Conservation (phyloP, 2,329 filamentous ascomycete genomes). For the Aureobasidium uvarum region DNA sequence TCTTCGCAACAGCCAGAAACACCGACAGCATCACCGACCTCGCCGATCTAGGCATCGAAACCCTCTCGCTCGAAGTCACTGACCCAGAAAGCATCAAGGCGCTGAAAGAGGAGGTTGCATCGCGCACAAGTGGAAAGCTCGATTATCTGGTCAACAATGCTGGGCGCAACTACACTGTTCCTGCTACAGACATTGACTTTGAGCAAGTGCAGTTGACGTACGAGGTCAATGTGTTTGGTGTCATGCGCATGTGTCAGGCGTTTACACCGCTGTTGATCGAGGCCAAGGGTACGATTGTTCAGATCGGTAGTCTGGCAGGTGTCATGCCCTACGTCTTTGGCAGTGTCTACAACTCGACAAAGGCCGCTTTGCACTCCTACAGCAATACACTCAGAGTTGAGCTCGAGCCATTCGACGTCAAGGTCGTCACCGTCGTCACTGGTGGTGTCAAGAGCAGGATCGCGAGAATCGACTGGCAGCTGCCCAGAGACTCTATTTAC, state of each 20-base stretch:
- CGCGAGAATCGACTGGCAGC: conserved; percentile 50
- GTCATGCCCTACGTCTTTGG: conserved; percentile 47
- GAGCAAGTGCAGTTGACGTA: conserved; percentile 49
- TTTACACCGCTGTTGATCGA: conserved; percentile 56
- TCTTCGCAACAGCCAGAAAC: conserved; percentile 59
- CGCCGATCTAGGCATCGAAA: conserved; percentile 53
- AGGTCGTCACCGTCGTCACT: conserved; percentile 53
- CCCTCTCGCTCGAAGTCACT: conserved; percentile 55
- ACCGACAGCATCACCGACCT: conserved; percentile 51
- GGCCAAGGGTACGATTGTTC: conserved; percentile 39
- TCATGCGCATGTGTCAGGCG: conserved; percentile 57
- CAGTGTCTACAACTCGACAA: conserved; percentile 56
- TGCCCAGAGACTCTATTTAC: conserved; percentile 53
- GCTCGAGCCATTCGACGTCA: conserved; percentile 51
- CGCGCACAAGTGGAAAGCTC: conserved; percentile 52
- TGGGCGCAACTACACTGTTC: conserved; percentile 56
- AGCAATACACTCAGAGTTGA: conserved; percentile 59
- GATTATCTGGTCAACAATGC: conserved; percentile 61
- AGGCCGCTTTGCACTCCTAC: conserved; percentile 59
- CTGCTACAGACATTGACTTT: conserved; percentile 56
- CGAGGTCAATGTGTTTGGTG: conserved; percentile 57
- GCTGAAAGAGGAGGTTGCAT: conserved; percentile 48
- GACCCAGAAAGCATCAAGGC: conserved; percentile 49
- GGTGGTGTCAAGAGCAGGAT: conserved; percentile 61
- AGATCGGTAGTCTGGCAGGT: conserved; percentile 47